These are phyloP conservation scores for Volvariella surrecta DNA, from an alignment of 1,284 basidiomycete species.

Conservation along the genomic window DNA sequence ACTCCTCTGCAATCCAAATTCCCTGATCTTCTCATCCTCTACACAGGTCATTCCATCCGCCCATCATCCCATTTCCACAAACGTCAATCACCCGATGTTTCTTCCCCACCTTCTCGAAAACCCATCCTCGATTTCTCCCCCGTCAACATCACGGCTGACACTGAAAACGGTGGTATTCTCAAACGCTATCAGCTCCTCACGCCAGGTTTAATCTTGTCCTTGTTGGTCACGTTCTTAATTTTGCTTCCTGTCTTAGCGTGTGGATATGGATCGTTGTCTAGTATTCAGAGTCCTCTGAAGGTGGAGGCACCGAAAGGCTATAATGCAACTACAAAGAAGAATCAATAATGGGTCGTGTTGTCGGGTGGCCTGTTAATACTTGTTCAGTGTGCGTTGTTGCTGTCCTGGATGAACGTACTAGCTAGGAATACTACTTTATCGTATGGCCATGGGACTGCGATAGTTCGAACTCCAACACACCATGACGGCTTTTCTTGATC, in stretches of 20 bases:
- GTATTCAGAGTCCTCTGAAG: conserved; percentile 67
- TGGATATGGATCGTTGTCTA: conserved; percentile 62
- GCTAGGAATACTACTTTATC: too few relatives aligned
- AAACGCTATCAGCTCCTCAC: conserved; percentile 74
- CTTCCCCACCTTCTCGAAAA: conserved; percentile 12
- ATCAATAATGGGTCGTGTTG: too few relatives aligned
- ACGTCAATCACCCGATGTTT: conserved; percentile 23
- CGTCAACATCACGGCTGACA: conserved; percentile 25
- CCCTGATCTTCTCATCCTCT: conserved; percentile 55
- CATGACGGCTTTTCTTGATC: too few relatives aligned
- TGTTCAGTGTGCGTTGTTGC: too few relatives aligned
- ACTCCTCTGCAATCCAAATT: conserved; percentile 36
- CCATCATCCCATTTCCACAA: conserved; percentile 20
- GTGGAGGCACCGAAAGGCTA: conserved; percentile 59
- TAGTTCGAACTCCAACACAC: too few relatives aligned
- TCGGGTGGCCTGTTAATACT: too few relatives aligned
- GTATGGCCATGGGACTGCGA: too few relatives aligned
- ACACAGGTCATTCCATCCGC: conserved; percentile 41
- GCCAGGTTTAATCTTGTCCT: conserved; percentile 64
- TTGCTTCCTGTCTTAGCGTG: conserved; percentile 63
- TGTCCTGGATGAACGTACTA: too few relatives aligned
- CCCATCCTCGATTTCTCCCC: conserved; percentile 16
- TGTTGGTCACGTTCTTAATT: conserved; percentile 64
- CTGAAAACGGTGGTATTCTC: conserved; percentile 45
- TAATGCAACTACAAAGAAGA: conserved; percentile 69